A percentile compares a stretch with the other conserved stretches of the same genome.
Evolutionary conservation across 2,329 filamentous ascomycete species (phyloP).

Genomic region (Ophiostoma himal-ulmi): DNA sequence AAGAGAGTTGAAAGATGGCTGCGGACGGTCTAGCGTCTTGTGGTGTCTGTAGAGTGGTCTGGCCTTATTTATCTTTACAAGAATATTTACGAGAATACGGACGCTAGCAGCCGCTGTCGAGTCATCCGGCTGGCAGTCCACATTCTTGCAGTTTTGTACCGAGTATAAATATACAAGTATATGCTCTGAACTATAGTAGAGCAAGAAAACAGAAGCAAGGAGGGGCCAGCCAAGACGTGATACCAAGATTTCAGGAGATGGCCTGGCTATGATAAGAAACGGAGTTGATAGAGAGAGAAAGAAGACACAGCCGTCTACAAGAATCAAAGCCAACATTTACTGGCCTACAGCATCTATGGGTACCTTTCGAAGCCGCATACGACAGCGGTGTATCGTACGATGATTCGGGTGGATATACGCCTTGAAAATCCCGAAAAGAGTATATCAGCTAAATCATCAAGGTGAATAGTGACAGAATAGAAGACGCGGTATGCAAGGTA

Average conservation of each 20-base stretch:
- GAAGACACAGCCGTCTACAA: background rate
- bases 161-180: no score
- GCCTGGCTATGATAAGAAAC: no score
- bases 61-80: background rate
- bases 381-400: background rate
- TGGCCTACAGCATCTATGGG: background rate
- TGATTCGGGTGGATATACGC: background rate
- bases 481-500: no score
- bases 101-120: background rate
- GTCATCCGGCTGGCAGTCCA: background rate
- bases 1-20: background rate
- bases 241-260: no score
- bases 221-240: no score
- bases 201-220: no score
- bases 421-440: no score
- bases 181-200: background rate
- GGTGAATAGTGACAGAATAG: background rate
- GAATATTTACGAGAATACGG: background rate
- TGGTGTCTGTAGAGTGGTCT: background rate
- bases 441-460: background rate
- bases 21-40: conserved; percentile 1
- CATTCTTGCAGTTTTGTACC: no score
- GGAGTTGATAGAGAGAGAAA: background rate
- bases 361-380: background rate
- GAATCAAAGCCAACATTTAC: background rate